These are phyloP conservation scores for Starmerella bombi DNA, from an alignment of 805 yeast species.

Conservation along the genomic window DNA sequence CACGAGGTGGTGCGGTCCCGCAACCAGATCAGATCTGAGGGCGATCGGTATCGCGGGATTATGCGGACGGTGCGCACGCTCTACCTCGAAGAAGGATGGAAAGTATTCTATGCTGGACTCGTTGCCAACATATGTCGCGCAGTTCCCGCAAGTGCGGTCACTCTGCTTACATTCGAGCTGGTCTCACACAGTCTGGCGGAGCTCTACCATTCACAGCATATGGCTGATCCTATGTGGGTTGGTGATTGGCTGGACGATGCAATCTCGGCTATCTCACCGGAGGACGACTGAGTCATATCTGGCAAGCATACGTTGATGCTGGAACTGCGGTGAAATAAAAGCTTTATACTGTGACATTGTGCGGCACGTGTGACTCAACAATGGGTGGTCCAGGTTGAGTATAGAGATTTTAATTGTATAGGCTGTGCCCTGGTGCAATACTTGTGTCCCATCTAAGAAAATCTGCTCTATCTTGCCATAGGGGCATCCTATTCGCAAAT, in stretches of 20 bases:
- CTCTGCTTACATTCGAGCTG: constrained; percentile 74
- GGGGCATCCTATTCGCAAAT: no score
- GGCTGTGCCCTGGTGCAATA: no score
- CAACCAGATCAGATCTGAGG: constrained; percentile 44
- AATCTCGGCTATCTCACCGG: neutral
- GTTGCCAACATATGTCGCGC: constrained; percentile 76
- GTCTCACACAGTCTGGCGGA: constrained; percentile 20
- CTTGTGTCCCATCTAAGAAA: no score
- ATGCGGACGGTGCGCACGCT: constrained; percentile 30
- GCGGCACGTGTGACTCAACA: no score
- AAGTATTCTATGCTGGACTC: constrained; percentile 84
- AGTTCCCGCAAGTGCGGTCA: constrained; percentile 91
- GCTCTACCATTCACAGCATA: neutral
- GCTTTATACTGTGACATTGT: no score
- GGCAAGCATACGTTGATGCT: no score
- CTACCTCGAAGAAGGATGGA: constrained; percentile 53
- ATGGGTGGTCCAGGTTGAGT: no score
- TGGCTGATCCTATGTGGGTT: neutral
- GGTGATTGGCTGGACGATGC: neutral
- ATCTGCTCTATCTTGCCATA: no score
- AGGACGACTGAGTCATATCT: neutral
- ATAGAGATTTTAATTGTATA: no score
- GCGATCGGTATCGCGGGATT: constrained; percentile 26
- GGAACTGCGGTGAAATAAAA: no score
- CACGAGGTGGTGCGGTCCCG: constrained; percentile 90